phyloP scores from a whole-genome alignment of 345 rosid genomes.

The Gossypium australe region DNA sequence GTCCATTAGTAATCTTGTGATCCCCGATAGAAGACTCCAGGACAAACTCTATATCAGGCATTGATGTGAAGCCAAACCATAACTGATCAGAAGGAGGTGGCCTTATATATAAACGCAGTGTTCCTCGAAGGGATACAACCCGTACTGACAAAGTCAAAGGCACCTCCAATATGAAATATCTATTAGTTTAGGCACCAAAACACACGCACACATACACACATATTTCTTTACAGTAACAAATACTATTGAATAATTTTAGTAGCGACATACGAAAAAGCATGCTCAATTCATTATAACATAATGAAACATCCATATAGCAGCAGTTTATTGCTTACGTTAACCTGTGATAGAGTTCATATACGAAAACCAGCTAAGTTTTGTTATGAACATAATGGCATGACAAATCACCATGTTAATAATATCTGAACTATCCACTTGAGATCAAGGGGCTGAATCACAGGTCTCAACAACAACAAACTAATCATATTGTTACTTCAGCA shows the following conservation, averaged over 20 bases:
- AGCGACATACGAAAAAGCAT: neutral
- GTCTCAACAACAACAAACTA: neutral
- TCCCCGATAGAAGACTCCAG: neutral
- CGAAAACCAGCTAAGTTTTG: neutral
- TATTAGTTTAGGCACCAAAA: conserved; percentile 6
- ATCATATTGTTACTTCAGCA: neutral
- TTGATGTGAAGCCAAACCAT: neutral
- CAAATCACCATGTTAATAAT: neutral
- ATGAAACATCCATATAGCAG: neutral
- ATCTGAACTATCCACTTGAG: neutral
- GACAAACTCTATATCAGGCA: neutral
- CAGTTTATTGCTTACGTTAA: neutral
- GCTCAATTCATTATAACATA: neutral
- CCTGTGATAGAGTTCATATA: neutral
- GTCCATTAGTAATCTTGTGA: neutral
- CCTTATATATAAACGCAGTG: neutral
- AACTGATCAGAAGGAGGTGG: neutral
- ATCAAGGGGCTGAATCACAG: neutral
- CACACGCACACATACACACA: too few relatives aligned
- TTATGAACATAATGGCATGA: neutral
- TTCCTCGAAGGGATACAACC: neutral
- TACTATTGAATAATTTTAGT: neutral
- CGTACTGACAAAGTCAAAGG: neutral
- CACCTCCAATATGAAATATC: conserved; percentile 1
- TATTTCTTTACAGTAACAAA: neutral